These are phyloP conservation scores for Neurospora sp. DNA, from an alignment of 495 filamentous ascomycete genomes.

Conservation along the genomic window DNA sequence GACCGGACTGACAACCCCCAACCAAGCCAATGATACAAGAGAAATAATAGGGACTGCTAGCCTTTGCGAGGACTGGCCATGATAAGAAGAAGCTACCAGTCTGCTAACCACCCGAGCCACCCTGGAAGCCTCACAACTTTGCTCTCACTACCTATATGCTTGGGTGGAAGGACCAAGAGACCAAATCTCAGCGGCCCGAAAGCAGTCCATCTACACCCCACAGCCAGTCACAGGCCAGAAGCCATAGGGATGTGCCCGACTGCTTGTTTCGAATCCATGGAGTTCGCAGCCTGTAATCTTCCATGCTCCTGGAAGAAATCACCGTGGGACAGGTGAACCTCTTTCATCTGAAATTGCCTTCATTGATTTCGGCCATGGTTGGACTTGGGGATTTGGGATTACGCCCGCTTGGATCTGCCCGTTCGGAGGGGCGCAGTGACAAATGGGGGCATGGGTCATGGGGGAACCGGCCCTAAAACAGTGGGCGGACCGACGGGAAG, in stretches of 20 bases:
- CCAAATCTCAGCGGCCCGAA: not conserved
- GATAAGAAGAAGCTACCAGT: not conserved
- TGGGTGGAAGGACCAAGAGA: not conserved
- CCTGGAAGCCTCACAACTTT: not conserved
- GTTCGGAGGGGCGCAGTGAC: not conserved
- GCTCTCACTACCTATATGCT: not conserved
- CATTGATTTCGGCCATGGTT: not conserved
- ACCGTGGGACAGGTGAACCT: not conserved
- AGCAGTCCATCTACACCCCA: not conserved
- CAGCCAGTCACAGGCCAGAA: conserved; percentile 2
- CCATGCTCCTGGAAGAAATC: not conserved
- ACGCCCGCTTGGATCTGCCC: not conserved
- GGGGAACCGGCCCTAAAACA: not conserved
- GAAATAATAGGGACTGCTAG: conserved; percentile 8
- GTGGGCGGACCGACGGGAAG: not conserved
- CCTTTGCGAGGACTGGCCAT: not conserved
- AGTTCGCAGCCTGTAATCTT: conserved; percentile 2
- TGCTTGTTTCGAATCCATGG: conserved; percentile 7
- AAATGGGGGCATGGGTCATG: not conserved
- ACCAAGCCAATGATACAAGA: conserved; percentile 10
- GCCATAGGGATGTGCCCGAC: not conserved
- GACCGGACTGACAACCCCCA: not conserved
- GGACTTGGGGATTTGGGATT: not conserved
- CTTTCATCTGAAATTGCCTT: not conserved
- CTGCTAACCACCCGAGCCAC: not conserved